phyloP scores from a whole-genome alignment of 306 rosid species.

The Cucurbita maxima region DNA sequence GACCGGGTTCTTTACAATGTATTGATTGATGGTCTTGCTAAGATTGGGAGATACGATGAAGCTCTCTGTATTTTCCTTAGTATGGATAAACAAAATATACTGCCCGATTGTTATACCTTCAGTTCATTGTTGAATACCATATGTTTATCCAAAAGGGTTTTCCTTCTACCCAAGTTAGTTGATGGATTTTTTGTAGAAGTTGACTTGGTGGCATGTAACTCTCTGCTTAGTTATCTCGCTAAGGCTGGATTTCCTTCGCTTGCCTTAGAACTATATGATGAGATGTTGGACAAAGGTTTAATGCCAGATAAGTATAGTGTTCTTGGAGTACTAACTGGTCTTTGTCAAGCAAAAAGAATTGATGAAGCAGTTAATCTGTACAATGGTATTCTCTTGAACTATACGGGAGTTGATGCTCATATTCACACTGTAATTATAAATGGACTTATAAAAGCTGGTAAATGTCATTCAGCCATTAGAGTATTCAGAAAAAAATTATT shows the following conservation, averaged over 20 bases:
- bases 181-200: slow-evolving; percentile 14
- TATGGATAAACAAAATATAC: slow-evolving; percentile 14
- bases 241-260: slow-evolving; percentile 28
- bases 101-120: slow-evolving; percentile 39
- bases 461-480: slow-evolving; percentile 24
- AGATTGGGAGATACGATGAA: slow-evolving; percentile 32
- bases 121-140: slow-evolving; percentile 27
- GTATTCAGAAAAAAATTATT: slow-evolving; percentile 21
- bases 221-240: slow-evolving; percentile 30
- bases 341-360: slow-evolving; percentile 35
- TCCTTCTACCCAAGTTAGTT: slow-evolving; percentile 27
- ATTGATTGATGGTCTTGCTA: slow-evolving; percentile 39
- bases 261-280: slow-evolving; percentile 27
- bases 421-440: slow-evolving; percentile 30
- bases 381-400: slow-evolving; percentile 21
- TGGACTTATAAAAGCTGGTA: slow-evolving; percentile 37
- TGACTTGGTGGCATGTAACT: slow-evolving; percentile 45
- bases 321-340: slow-evolving; percentile 39
- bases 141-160: slow-evolving; percentile 23
- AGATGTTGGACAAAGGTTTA: slow-evolving; percentile 35
- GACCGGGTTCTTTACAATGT: slow-evolving; percentile 48
- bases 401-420: slow-evolving; percentile 34
- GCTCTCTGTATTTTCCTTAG: slow-evolving; percentile 24
- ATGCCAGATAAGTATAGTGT: slow-evolving; percentile 44
- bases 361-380: slow-evolving; percentile 39